Base-by-base conservation (phyloP, 1,284 basidiomycete species). In the Clitocybe nebularis region DNA sequence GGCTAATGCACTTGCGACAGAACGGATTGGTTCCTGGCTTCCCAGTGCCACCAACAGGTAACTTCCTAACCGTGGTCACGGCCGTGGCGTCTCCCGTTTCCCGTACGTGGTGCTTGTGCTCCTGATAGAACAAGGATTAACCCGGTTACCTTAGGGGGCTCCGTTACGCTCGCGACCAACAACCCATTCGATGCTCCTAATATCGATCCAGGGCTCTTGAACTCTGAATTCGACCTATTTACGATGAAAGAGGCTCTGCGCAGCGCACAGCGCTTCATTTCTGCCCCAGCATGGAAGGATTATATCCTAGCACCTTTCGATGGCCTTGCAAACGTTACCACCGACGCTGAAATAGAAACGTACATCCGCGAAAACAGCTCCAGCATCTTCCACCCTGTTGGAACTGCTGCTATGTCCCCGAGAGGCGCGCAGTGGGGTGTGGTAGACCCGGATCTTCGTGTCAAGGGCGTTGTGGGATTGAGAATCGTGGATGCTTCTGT, bases 401-500 rank as follows among this genome's bases (percentile, higher is more conserved):
- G 61, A 9, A 59, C 54, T 3, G 57, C 58, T 6, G 47, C 53
- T 0, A 65, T 65, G 62, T 58, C 58, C 7, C 45, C 57, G 0
- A 51, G 39, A 32, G 47, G 48, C 10, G 57, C 55, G 5, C 30
- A 36, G 3, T 52, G 49, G 35, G 61, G 60, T 7, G 59, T 62
- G 1, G 59, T 60, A 10, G 54, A 57, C 55, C 65, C 76, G 2
- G 68, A 73, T 48, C 59, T 84, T 24, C 48, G 56, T 9, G 57
- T 67, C 20, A 66, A 68, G 36, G 59, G 58, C 5, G 55, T 64
- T 23, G 33, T 47, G 4, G 60, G 63, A 10, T 43, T 72, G 46
- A 53, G 69, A 9, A 57, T 73, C 29, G 61, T 69, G 16, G 69
- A 73, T 54, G 60, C 65, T 0, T 66, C 63, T 0, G 57, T 71